A percentile compares a stretch with the other conserved stretches of the same genome.
Evolutionary conservation across 768 basidiomycete genomes (phyloP).

Genomic region (Amanita molliuscula): DNA sequence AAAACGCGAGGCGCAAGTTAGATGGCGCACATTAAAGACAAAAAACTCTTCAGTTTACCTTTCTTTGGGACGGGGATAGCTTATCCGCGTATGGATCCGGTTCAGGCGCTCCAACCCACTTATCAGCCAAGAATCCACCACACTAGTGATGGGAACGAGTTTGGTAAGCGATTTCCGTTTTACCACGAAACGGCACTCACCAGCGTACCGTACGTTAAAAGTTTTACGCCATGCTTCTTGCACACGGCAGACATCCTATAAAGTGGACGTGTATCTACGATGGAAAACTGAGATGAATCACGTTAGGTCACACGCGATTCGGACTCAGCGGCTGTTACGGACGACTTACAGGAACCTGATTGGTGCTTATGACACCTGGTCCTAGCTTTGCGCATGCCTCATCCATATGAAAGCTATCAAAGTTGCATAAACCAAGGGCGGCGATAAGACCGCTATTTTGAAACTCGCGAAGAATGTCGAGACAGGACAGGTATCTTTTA

Average conservation of each 20-base stretch:
- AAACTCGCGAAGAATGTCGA: slow-evolving; percentile 48
- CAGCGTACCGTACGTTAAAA: slow-evolving; percentile 75
- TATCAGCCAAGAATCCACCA: slow-evolving; percentile 73
- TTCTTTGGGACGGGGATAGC: slow-evolving; percentile 76
- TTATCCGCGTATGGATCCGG: slow-evolving; percentile 61
- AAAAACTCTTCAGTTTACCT: slow-evolving; percentile 31
- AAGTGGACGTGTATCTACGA: slow-evolving; percentile 70
- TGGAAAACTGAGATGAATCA: slow-evolving; percentile 49
- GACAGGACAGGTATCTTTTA: slow-evolving; percentile 29
- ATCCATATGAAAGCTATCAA: slow-evolving; percentile 63
- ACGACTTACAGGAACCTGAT: slow-evolving; percentile 65
- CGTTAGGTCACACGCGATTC: background rate
- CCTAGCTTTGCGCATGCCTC: slow-evolving; percentile 74
- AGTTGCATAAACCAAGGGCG: slow-evolving; percentile 72
- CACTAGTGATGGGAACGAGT: slow-evolving; percentile 42
- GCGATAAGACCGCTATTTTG: slow-evolving; percentile 48
- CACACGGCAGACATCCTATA: slow-evolving; percentile 75
- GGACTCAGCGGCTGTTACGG: background rate
- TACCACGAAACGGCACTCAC: slow-evolving; percentile 28
- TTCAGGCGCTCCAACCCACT: slow-evolving; percentile 57
- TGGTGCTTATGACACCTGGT: slow-evolving; percentile 62
- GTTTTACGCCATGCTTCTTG: slow-evolving; percentile 57
- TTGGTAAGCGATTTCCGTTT: background rate
- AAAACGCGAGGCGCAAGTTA: background rate
- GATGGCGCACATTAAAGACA: background rate